A percentile compares a stretch with the other conserved stretches of the same genome.
Evolutionary conservation across 345 rosid genomes (phyloP).

Genomic region (Aquilaria sinensis): DNA sequence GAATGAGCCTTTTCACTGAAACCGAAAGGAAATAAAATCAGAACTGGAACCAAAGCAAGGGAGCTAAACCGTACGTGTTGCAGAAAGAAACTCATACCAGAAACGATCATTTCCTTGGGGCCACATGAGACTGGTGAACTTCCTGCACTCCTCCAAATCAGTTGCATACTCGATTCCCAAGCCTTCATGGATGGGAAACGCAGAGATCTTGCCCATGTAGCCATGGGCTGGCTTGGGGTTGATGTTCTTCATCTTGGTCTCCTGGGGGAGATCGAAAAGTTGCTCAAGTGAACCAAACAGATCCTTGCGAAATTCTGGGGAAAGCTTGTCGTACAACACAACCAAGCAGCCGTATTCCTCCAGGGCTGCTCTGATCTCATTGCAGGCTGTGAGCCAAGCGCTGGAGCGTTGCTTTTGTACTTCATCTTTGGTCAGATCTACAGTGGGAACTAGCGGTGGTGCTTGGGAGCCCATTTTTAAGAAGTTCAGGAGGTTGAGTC

Average conservation of each 20-base stretch:
- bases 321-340: conserved; percentile 28
- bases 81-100: conserved; percentile 27
- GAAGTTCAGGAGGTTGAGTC: too few species aligned
- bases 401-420: conserved; percentile 38
- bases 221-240: conserved; percentile 56
- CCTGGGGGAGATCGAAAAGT: conserved; percentile 53
- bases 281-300: conserved; percentile 37
- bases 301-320: conserved; percentile 22
- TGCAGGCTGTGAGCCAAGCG: conserved; percentile 32
- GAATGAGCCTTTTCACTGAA: conserved; percentile 23
- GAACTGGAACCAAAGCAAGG: neutral
- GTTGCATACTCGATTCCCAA: conserved; percentile 60
- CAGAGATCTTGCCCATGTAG: conserved; percentile 54
- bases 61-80: neutral
- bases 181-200: conserved; percentile 67
- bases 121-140: conserved; percentile 63
- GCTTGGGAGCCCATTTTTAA: too few species aligned
- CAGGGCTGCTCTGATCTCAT: conserved; percentile 41
- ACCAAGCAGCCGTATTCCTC: conserved; percentile 66
- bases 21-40: neutral
- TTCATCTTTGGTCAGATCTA: too few species aligned
- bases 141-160: conserved; percentile 24
- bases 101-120: conserved; percentile 52
- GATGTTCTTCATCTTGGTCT: conserved; percentile 49
- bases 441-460: too few species aligned